These are phyloP conservation scores for Viola pubescens DNA, from an alignment of 441 rosid genomes.

Conservation along the genomic window DNA sequence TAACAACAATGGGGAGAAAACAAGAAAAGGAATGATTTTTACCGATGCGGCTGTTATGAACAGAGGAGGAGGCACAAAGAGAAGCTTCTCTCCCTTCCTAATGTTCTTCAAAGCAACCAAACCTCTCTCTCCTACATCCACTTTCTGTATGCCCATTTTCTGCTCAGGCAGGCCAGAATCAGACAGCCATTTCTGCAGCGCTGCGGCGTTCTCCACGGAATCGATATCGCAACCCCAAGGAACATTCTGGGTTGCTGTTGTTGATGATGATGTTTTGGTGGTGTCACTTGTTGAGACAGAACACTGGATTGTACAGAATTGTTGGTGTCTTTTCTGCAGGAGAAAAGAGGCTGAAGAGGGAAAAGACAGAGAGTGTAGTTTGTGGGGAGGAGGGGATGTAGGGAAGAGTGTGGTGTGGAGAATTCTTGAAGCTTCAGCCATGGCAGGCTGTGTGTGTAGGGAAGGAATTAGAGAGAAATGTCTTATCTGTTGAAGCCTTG, in stretches of 20 bases:
- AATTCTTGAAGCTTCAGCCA: slow-evolving; percentile 57
- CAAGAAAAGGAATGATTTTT: slow-evolving; percentile 9
- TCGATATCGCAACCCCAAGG: slow-evolving; percentile 93
- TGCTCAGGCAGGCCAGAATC: slow-evolving; percentile 76
- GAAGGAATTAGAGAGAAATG: not conserved
- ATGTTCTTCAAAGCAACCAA: slow-evolving; percentile 79
- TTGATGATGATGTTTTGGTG: slow-evolving; percentile 10
- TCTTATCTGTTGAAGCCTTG: slow-evolving; percentile 24
- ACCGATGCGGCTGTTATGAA: slow-evolving; percentile 84
- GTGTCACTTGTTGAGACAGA: slow-evolving; percentile 40
- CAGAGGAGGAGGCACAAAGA: slow-evolving; percentile 90
- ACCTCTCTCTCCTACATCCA: slow-evolving; percentile 81
- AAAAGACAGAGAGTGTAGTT: slow-evolving; percentile 12
- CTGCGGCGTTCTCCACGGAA: slow-evolving; percentile 72
- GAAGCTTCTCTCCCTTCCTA: slow-evolving; percentile 83
- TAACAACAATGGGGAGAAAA: not conserved
- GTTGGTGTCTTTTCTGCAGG: slow-evolving; percentile 18
- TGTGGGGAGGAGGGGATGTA: slow-evolving; percentile 30
- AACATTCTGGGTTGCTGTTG: slow-evolving; percentile 30
- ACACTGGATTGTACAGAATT: slow-evolving; percentile 28
- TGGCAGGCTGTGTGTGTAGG: slow-evolving; percentile 15
- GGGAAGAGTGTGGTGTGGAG: slow-evolving; percentile 45
- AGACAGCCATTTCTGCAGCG: slow-evolving; percentile 73
- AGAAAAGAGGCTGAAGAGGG: slow-evolving; percentile 16
- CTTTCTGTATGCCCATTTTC: slow-evolving; percentile 75